Base-by-base conservation (phyloP, 306 rosid genomes). In the Casuarina cunninghamiana region DNA sequence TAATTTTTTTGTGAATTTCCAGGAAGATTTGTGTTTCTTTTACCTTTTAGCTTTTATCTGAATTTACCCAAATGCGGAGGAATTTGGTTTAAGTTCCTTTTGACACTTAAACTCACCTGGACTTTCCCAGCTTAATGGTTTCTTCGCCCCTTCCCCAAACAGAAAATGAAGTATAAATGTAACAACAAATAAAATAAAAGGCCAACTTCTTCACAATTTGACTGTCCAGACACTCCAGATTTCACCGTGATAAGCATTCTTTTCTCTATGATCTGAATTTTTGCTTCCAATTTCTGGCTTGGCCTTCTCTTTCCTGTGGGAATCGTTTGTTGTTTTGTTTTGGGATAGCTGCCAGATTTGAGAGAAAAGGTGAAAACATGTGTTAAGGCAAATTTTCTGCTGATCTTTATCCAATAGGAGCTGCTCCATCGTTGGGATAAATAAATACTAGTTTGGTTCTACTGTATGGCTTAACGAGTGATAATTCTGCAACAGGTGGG, bases 401-500 rank as follows among this genome's bases (percentile, higher is more conserved):
- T 38, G 44, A 39, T 65, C 49, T 39, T 39, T 65, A 35, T 61
- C 10, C 35, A 35, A 39, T 38, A 5, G 71, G 49, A 65, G 16
- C 70, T 41, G 41, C 71, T 15, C 71, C 71, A 65, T 65, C 41
- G 1, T 41, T 41, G 10, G 26, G 5, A 1, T 16, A 61, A 61
- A 35, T 15, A 32, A 61, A 61, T 38, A 7, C 21, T 5, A 16
- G 51, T n/a, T 35, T 53, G 5, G 53, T 21, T 77, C 72, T 19
- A n/a, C 38, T 9, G 39, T 73, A 26, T 62, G 78, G 15, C 60
- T 63, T 69, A 3, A 86, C 41, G 77, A 49, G 75, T 66, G 73
- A 42, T 53, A 62, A 17, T 66, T 76, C 65, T 81, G 62, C 58
- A 78, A 77, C 86, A 88, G 84, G 53, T 55, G 76, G 91, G 72